phyloP scores from a whole-genome alignment of 139 green algal species.

The Klebsormidium nitens region DNA sequence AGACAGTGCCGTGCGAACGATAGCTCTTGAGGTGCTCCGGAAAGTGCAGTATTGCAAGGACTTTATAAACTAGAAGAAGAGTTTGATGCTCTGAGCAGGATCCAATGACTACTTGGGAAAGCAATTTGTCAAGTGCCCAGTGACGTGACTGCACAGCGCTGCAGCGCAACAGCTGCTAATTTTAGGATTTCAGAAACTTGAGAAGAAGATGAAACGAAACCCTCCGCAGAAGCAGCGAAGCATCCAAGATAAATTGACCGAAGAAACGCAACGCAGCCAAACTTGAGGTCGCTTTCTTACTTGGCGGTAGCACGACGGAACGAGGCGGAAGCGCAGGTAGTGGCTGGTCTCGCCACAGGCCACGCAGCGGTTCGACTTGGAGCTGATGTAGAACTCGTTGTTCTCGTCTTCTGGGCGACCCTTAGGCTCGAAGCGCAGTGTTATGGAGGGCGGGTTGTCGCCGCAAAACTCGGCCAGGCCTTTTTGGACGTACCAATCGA shows the following conservation, averaged over 20 bases:
- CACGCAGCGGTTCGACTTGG: conserved; percentile 35
- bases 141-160: too few relatives aligned
- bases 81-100: too few relatives aligned
- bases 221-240: neutral
- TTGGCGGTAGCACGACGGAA: conserved; percentile 39
- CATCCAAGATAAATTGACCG: neutral
- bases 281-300: neutral
- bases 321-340: conserved; percentile 37
- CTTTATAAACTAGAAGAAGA: too few relatives aligned
- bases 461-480: conserved; percentile 18
- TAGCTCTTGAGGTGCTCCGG: conserved; percentile 37
- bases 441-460: conserved; percentile 3
- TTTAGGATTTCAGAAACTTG: neutral
- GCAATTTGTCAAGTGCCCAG: too few relatives aligned
- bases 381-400: conserved; percentile 38
- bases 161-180: too few relatives aligned
- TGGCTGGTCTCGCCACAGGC: conserved; percentile 27
- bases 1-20: too few relatives aligned
- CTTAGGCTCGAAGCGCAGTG: conserved; percentile 34
- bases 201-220: neutral
- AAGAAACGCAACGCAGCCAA: neutral
- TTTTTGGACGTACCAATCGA: conserved; percentile 23
- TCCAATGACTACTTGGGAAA: too few relatives aligned
- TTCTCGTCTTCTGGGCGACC: conserved; percentile 18
- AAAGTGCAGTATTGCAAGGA: conserved; percentile 31